A percentile compares a stretch with the other conserved stretches of the same genome.
These are phyloP conservation scores for Apium graveolens DNA, from an alignment of 129 eudicot species.

Conservation along the genomic window DNA sequence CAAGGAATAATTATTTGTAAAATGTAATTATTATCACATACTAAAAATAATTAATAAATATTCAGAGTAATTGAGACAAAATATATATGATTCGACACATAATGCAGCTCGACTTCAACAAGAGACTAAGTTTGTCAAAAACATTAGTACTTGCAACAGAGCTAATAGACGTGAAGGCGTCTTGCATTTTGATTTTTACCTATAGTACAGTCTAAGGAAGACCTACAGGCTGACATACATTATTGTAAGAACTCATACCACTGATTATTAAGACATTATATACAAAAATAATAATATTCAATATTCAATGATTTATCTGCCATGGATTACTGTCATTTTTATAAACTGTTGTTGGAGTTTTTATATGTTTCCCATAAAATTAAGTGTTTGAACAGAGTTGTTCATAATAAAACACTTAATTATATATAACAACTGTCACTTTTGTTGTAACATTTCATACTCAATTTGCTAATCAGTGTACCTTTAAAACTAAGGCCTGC, in stretches of 20 bases:
- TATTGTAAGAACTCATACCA: neutral
- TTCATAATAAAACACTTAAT: neutral
- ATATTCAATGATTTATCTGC: neutral
- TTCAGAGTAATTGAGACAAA: too few relatives aligned
- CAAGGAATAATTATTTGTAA: too few relatives aligned
- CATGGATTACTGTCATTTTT: neutral
- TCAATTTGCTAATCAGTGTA: conserved; percentile 26
- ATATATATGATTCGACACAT: too few relatives aligned
- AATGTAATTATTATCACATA: too few relatives aligned
- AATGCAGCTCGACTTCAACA: too few relatives aligned
- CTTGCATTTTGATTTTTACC: too few relatives aligned
- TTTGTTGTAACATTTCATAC: conserved; percentile 27
- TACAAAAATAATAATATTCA: neutral
- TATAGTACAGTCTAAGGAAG: too few relatives aligned
- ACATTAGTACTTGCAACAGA: too few relatives aligned
- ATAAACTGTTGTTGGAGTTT: neutral
- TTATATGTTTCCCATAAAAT: neutral
- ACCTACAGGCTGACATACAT: too few relatives aligned
- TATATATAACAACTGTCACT: conserved; percentile 30
- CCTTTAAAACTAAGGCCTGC: conserved; percentile 43
- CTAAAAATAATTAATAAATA: too few relatives aligned
- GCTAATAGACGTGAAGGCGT: too few relatives aligned
- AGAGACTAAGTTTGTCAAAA: too few relatives aligned
- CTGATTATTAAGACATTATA: neutral
- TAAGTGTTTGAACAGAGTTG: neutral